Conservation (phyloP, 192 early-diverging fungal species). For the Coemansia sp. region DNA sequence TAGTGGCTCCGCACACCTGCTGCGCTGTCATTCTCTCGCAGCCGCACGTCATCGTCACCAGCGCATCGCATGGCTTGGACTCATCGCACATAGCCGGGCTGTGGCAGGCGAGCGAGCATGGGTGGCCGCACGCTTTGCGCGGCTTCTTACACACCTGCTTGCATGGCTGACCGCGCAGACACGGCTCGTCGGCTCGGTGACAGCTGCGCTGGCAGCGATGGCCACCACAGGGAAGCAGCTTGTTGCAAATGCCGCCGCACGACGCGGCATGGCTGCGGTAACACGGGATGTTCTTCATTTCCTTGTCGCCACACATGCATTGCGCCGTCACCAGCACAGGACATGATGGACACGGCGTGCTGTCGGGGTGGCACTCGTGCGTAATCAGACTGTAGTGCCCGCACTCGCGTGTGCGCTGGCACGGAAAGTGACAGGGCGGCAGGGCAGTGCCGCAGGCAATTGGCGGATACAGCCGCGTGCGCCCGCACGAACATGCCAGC, state of each 20-base stretch:
- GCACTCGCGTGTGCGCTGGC: constrained; percentile 68
- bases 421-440: constrained; percentile 74
- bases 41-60: constrained; percentile 63
- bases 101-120: constrained; percentile 76
- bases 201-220: constrained; percentile 83
- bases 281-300: constrained; percentile 80
- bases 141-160: constrained; percentile 69
- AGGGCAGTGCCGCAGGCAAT: constrained; percentile 79
- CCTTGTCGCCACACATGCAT: constrained; percentile 78
- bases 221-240: constrained; percentile 63
- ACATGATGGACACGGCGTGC: constrained; percentile 89
- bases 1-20: constrained; percentile 67
- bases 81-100: constrained; percentile 74
- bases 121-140: constrained; percentile 82
- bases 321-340: constrained; percentile 69
- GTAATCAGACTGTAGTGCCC: constrained; percentile 70
- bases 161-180: constrained; percentile 67
- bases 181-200: constrained; percentile 69
- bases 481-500: constrained; percentile 82
- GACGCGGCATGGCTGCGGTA: constrained; percentile 63
- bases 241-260: constrained; percentile 63
- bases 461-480: constrained; percentile 76
- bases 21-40: constrained; percentile 71
- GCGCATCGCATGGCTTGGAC: constrained; percentile 64
- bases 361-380: constrained; percentile 86